These are phyloP conservation scores for Cladophialophora yegresii DNA, from an alignment of 2,329 filamentous ascomycete species.

Conservation along the genomic window DNA sequence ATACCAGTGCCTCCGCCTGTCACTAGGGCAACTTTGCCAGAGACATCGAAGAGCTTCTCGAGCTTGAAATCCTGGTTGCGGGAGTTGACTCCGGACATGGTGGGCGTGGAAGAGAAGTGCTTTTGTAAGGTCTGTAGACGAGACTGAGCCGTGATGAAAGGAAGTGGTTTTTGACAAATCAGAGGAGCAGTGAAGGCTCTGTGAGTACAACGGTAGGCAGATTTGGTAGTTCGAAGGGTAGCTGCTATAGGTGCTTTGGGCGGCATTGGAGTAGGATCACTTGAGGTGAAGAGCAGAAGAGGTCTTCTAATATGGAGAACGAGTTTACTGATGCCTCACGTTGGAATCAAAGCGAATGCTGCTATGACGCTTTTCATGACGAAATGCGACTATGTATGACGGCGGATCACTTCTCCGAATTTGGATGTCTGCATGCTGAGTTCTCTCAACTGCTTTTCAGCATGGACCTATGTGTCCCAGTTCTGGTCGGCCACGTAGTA, in stretches of 20 bases:
- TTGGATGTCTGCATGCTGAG: not conserved
- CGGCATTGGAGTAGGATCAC: not conserved
- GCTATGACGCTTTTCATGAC: not conserved
- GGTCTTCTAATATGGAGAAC: not conserved
- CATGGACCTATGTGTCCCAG: not conserved
- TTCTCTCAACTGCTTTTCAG: not conserved
- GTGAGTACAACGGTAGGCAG: not conserved
- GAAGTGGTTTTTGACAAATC: not conserved
- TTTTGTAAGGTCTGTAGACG: constrained; percentile 23
- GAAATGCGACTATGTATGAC: not conserved
- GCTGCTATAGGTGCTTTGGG: not conserved
- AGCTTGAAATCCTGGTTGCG: constrained; percentile 37
- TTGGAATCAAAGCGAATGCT: not conserved
- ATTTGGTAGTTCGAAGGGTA: not conserved
- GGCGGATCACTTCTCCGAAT: not conserved
- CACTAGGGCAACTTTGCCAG: constrained; percentile 58
- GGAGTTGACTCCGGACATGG: constrained; percentile 26
- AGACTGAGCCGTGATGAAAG: constrained; percentile 23
- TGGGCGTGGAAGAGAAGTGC: constrained; percentile 26
- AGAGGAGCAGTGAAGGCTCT: not conserved
- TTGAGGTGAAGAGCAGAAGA: not conserved
- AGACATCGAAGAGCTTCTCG: constrained; percentile 57
- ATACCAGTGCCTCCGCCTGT: constrained; percentile 67
- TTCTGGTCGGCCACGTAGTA: not conserved
- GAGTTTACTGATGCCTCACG: not conserved